A percentile compares a stretch with the other conserved stretches of the same genome.
These are phyloP conservation scores for Ceratonia siliqua DNA, from an alignment of 306 rosid species.

Conservation along the genomic window DNA sequence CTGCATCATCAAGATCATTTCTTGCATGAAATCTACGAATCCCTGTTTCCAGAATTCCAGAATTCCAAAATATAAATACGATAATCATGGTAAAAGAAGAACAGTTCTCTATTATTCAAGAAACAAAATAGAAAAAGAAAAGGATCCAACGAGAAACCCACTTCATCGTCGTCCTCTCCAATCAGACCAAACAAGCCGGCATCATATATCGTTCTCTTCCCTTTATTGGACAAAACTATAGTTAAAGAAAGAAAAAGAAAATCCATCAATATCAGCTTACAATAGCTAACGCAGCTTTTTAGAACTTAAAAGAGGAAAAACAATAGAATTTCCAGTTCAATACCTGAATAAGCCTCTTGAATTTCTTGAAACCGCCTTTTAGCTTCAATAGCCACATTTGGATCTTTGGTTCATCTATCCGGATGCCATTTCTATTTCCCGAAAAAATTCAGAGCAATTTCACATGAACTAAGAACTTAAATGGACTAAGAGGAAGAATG, in stretches of 20 bases:
- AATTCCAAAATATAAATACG: neutral
- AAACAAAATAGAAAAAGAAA: neutral
- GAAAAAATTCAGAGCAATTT: constrained; percentile 5
- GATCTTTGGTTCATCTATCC: constrained; percentile 40
- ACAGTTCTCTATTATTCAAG: neutral
- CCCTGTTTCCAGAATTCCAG: constrained; percentile 28
- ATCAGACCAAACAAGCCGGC: constrained; percentile 48
- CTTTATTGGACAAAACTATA: constrained; percentile 46
- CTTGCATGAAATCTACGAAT: constrained; percentile 52
- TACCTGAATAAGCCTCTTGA: constrained; percentile 57
- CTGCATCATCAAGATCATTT: constrained; percentile 40
- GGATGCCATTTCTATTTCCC: constrained; percentile 46
- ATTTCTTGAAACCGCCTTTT: constrained; percentile 41
- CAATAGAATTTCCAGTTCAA: neutral
- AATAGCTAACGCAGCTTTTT: neutral
- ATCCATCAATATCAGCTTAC: neutral
- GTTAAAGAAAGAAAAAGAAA: neutral
- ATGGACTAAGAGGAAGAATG: neutral
- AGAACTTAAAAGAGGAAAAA: neutral
- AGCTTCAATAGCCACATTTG: constrained; percentile 41
- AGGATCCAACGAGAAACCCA: neutral
- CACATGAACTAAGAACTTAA: neutral
- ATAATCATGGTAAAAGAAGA: neutral
- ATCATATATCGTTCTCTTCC: constrained; percentile 46
- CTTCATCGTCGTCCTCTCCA: constrained; percentile 49